Evolutionary conservation across 1,284 basidiomycete species (phyloP).

Genomic region (Fomitopsis pinicola): DNA sequence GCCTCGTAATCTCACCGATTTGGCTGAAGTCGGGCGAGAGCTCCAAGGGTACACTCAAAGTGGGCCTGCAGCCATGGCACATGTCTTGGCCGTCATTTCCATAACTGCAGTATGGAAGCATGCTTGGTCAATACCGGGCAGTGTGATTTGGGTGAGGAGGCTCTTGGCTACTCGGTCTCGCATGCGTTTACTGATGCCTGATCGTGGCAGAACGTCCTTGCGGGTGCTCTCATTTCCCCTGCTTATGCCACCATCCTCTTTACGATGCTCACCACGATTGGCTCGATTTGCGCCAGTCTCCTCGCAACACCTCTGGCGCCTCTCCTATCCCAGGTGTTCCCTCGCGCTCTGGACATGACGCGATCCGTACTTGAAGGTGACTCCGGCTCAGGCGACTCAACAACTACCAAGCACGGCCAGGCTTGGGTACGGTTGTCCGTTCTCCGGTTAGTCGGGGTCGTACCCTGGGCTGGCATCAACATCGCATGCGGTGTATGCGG

Average conservation of each 20-base stretch:
- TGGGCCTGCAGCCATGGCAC: conserved; percentile 53
- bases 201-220: conserved; percentile 73
- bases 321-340: conserved; percentile 74
- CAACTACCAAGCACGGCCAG: conserved; percentile 28
- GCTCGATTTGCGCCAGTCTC: conserved; percentile 77
- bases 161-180: conserved; percentile 12
- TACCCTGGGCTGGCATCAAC: conserved; percentile 94
- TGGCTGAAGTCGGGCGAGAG: conserved; percentile 69
- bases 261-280: conserved; percentile 78
- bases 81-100: conserved; percentile 78
- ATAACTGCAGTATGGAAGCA: conserved; percentile 91
- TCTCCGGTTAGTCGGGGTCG: conserved; percentile 83
- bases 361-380: conserved; percentile 61
- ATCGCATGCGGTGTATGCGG: conserved; percentile 89
- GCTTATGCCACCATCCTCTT: conserved; percentile 74
- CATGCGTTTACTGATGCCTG: conserved; percentile 14
- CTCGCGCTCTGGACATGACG: conserved; percentile 79
- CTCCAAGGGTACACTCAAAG: conserved; percentile 74
- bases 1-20: conserved; percentile 70
- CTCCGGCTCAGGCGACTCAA: conserved; percentile 25
- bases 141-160: conserved; percentile 75
- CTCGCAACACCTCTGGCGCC: conserved; percentile 83
- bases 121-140: conserved; percentile 90
- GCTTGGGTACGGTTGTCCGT: conserved; percentile 84
- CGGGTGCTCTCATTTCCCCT: conserved; percentile 81